These are phyloP conservation scores for Quercus engelmannii DNA, from an alignment of 306 rosid genomes.

Conservation along the genomic window DNA sequence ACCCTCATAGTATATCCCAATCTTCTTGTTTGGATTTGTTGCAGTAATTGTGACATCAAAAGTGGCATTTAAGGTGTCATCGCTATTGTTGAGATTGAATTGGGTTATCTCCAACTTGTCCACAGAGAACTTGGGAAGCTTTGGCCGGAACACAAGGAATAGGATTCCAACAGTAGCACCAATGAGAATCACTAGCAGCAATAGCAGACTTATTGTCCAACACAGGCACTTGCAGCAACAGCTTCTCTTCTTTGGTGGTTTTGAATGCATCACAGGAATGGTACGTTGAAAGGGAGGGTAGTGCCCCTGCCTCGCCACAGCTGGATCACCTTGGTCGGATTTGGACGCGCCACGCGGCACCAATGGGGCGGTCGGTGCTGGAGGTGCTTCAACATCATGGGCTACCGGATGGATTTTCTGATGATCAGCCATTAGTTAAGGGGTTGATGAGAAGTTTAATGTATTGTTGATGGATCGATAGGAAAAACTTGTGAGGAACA, in stretches of 20 bases:
- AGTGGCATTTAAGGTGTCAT: constrained; percentile 36
- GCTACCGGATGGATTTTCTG: constrained; percentile 62
- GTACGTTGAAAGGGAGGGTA: constrained; percentile 31
- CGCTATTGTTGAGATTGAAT: constrained; percentile 15
- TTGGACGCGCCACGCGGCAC: constrained; percentile 31
- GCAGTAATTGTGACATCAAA: constrained; percentile 66
- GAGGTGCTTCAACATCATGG: constrained; percentile 58
- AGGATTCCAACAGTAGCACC: constrained; percentile 51
- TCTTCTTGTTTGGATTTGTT: constrained; percentile 74
- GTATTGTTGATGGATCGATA: too few relatives aligned
- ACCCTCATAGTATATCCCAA: constrained; percentile 77
- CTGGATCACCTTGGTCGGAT: constrained; percentile 43
- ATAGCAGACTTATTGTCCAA: constrained; percentile 36
- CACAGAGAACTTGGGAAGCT: constrained; percentile 69
- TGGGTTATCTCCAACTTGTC: constrained; percentile 38
- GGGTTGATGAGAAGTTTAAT: too few relatives aligned
- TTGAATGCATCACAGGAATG: constrained; percentile 40
- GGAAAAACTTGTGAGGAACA: too few relatives aligned
- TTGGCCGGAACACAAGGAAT: constrained; percentile 75
- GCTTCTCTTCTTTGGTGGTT: constrained; percentile 71
- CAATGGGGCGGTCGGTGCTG: constrained; percentile 52
- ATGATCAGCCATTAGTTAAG: constrained; percentile 48
- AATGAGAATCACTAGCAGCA: constrained; percentile 40
- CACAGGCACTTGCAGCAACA: constrained; percentile 63
- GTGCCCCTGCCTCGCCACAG: not conserved